Evolutionary conservation across 2,329 filamentous ascomycete species (phyloP), one percentile per base, ranked within the genome.

Genomic region (Pseudocercospora vitis): DNA sequence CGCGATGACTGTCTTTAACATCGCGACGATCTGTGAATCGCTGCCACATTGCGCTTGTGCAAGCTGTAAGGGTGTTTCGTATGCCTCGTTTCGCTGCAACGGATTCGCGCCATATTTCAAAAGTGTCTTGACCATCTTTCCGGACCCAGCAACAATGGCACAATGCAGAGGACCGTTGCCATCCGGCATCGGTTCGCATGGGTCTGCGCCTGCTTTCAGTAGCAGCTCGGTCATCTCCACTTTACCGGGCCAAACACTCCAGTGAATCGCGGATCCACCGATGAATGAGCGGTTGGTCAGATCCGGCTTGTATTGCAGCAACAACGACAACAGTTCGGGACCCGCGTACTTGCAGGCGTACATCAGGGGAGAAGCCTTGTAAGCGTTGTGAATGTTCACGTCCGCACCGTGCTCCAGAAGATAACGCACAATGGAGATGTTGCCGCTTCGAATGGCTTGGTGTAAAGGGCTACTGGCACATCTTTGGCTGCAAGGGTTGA

Each of bases 301-400:
- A 28, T 67, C 56, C 1, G 67, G 68, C 8, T 53, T 45, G 54
- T 65, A 60, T 14, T 56, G 54, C 2, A 70, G 60, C 5, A 69
- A 37, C 2, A 68, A 58, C 7, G 54, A 45, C 23, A 69, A 55
- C 29, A 69, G 56, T 1, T 60, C 57, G 2, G 51, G 48, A 12
- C 56, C 61, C 24, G 50, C 50, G 50, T 68, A 65, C 33, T 67
- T 67, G 44, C 58, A 63, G 8, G 68, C 67, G 61, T 68, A 68
- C 68, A 70, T 70, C 19, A 67, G 52, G 1, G 67, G 63, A 1
- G 67, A 66, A 14, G 62, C 61, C 26, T 67, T 67, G 57, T 66
- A 70, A 26, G 54, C 52, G 39, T 70, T 69, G 16, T 63, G 50
- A 26, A 56, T 59, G 56, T 68, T 57, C 47, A 63, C 55, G 46